Percentiles rank a stretch among this genome's conserved stretches.
Evolutionary conservation across 106 monocot species (phyloP).

Genomic region (Dendrobium officinale): DNA sequence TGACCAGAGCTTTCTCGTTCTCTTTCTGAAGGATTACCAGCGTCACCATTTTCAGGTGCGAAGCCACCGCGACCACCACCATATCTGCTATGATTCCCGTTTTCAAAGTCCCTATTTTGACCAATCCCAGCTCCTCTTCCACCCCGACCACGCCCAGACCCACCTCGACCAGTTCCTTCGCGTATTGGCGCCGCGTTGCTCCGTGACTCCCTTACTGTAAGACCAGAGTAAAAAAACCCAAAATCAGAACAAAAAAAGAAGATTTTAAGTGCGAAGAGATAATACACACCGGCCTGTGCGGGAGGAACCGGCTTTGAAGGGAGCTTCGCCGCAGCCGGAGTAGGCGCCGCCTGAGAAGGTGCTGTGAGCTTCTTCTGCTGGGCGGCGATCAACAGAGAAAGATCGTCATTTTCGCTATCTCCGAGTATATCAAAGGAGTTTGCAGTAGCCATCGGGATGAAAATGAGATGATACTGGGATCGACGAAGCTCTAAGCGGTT

Average conservation of each 20-base stretch:
- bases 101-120: constrained; percentile 32
- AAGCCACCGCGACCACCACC: constrained; percentile 4
- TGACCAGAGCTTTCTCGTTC: constrained; percentile 23
- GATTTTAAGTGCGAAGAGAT: not conserved
- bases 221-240: not conserved
- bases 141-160: constrained; percentile 31
- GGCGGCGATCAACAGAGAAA: constrained; percentile 37
- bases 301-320: constrained; percentile 58
- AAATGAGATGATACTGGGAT: not conserved
- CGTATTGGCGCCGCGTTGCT: constrained; percentile 15
- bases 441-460: constrained; percentile 21
- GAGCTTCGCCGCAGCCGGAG: constrained; percentile 40
- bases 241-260: not conserved
- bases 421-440: constrained; percentile 62
- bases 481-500: not conserved
- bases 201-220: constrained; percentile 42
- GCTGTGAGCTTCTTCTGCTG: constrained; percentile 42
- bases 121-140: constrained; percentile 20
- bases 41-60: constrained; percentile 21
- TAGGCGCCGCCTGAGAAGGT: constrained; percentile 15
- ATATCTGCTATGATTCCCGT: constrained; percentile 30
- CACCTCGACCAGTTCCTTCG: constrained; percentile 30
- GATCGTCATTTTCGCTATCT: constrained; percentile 52
- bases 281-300: constrained; percentile 22
- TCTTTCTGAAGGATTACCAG: constrained; percentile 14